Conservation (phyloP, 1,139 yeast species). For the Geotrichum europaeum region DNA sequence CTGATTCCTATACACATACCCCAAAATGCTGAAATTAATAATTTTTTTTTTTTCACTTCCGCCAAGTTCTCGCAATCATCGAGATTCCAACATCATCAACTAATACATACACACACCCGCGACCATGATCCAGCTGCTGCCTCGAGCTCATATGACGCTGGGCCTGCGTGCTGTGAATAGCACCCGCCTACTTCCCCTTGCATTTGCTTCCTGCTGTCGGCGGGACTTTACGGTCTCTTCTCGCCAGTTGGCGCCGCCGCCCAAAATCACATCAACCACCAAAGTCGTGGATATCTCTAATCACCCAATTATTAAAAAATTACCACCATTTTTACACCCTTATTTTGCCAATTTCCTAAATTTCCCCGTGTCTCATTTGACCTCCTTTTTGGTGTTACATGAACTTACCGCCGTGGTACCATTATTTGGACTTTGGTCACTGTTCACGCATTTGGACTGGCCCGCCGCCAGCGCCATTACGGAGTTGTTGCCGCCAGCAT, state of each 20-base stretch:
- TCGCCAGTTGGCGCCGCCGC: not conserved
- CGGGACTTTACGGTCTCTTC: not conserved
- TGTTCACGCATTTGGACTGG: slow-evolving; percentile 52
- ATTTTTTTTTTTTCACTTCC: not conserved
- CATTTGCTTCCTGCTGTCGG: not conserved
- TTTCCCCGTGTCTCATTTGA: slow-evolving; percentile 66
- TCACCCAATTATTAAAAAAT: slow-evolving; percentile 12
- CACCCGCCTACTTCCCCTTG: not conserved
- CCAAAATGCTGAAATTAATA: too few relatives aligned
- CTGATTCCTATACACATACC: too few relatives aligned
- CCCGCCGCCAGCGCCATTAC: slow-evolving; percentile 28
- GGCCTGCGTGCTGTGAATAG: not conserved
- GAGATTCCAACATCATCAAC: not conserved
- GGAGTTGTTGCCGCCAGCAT: slow-evolving; percentile 54
- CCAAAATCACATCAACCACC: slow-evolving; percentile 1
- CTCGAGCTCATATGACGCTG: not conserved
- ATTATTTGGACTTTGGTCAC: slow-evolving; percentile 67
- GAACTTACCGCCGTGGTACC: slow-evolving; percentile 83
- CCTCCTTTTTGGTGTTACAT: slow-evolving; percentile 73
- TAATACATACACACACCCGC: not conserved
- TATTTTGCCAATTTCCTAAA: slow-evolving; percentile 46
- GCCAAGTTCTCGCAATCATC: not conserved
- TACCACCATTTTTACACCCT: slow-evolving; percentile 47
- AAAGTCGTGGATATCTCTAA: slow-evolving; percentile 15
- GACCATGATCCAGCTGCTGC: not conserved